These are phyloP conservation scores for Lodderomyces orthopsilosis DNA, from an alignment of 1,139 yeast species.

Conservation along the genomic window DNA sequence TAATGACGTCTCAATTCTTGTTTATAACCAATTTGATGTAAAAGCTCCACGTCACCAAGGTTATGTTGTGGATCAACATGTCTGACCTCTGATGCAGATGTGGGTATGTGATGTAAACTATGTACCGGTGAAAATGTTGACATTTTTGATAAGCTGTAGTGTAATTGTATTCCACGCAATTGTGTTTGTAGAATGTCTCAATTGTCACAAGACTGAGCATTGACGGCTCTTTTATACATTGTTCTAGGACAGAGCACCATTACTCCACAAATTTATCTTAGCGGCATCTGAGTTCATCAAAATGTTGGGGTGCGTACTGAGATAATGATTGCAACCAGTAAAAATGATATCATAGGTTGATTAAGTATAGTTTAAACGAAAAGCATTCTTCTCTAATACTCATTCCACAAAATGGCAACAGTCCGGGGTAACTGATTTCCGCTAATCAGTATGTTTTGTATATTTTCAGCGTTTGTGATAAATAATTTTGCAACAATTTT, in stretches of 20 bases:
- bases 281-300: not conserved
- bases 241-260: not conserved
- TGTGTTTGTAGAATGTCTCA: too few species aligned
- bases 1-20: conserved; percentile 48
- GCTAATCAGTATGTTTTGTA: not conserved
- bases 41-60: conserved; percentile 41
- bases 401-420: not conserved
- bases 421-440: not conserved
- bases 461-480: not conserved
- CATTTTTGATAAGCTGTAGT: not conserved
- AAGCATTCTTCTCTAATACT: not conserved
- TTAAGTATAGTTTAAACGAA: not conserved
- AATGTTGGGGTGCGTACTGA: not conserved
- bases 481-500: not conserved
- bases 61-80: conserved; percentile 24
- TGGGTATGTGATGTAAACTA: conserved; percentile 12
- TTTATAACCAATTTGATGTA: conserved; percentile 53
- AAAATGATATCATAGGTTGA: not conserved
- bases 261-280: not conserved
- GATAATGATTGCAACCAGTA: too few species aligned
- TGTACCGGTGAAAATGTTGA: conserved; percentile 1
- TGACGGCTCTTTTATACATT: not conserved
- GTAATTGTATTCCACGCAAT: not conserved
- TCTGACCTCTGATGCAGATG: conserved; percentile 21
- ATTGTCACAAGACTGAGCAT: too few species aligned